Evolutionary conservation across 805 yeast genomes (phyloP).

Genomic region (Candida broadrunensis): DNA sequence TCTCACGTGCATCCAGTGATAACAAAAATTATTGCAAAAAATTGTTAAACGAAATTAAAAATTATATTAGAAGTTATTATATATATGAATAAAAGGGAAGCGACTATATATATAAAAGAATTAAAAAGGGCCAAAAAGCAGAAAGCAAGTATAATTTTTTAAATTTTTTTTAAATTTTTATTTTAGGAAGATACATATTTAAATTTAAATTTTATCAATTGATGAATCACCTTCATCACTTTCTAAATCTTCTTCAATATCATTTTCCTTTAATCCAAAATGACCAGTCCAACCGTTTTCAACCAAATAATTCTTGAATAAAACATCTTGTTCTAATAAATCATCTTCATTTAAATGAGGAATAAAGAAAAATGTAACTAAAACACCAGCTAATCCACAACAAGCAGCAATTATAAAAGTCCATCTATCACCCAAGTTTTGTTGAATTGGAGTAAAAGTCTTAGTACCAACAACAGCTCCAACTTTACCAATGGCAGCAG

Average conservation of each 20-base stretch:
- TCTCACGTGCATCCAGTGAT: no score
- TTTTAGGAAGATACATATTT: no score
- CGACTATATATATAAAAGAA: no score
- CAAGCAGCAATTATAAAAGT: constrained; percentile 78
- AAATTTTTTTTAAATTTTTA: no score
- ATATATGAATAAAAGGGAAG: no score
- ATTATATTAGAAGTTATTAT: no score
- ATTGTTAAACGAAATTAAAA: no score
- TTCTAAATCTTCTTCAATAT: constrained; percentile 15
- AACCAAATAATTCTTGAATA: constrained; percentile 57
- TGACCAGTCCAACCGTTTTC: constrained; percentile 58
- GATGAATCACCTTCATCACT: constrained; percentile 5
- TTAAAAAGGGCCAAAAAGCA: no score
- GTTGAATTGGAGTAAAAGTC: constrained; percentile 66
- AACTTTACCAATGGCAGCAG: constrained; percentile 79
- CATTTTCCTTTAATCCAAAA: constrained; percentile 32
- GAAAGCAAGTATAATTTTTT: no score
- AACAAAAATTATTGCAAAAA: no score
- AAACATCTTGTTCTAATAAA: constrained; percentile 58
- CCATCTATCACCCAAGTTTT: constrained; percentile 63
- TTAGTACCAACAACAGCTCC: constrained; percentile 85
- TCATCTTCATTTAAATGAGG: constrained; percentile 75
- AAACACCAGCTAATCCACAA: constrained; percentile 64
- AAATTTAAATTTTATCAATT: background rate
- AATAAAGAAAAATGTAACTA: constrained; percentile 55